Base-by-base conservation (phyloP, 106 monocot genomes). In the Xerophyta viscosa region DNA sequence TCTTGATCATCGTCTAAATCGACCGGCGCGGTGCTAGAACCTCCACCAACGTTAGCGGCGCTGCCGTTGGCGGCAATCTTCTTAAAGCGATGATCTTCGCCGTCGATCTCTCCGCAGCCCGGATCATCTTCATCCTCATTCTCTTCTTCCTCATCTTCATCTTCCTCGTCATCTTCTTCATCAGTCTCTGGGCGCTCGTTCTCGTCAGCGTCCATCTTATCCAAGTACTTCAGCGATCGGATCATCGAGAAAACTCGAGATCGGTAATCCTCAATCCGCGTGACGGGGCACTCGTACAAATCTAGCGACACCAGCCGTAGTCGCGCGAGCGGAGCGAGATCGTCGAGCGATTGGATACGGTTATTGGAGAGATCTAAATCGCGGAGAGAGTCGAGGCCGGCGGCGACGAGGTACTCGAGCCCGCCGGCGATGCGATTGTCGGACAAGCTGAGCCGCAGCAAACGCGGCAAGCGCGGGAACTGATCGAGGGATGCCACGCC, bases 321-420 rank as follows among this genome's bases (percentile, higher is more conserved):
- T 33, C 19, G 30, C 0, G 94, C 77, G n/a, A 94, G 84, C 12
- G 94, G 94, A 1, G 75, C 76, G 20, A 94, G 75, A 36, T 88
- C 94, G 53, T 84, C 94, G 0, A 94, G n/a, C 19, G 24, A 66
- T 69, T 84, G 84, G 70, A 94, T 94, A 66, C 88, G 69, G 41
- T 94, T 94, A 56, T 94, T 94, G 37, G 83, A 84, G 19, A 96
- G 75, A 61, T 96, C 96, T 18, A 96, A 85, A 64, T 89, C 96
- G 14, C 96, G 74, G 1, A 96, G 73, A 2, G 96, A 88, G 6
- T 71, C 81, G 12, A 96, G 62, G 29, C 96, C 96, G 0, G 96
- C 96, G 17, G 57, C 72, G 6, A 96, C 96, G n/a, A 96, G 60
- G 39, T 60, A 77, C 75, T 96, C 96, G 11, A 96, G 65, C 0